Conservation (phyloP, 495 filamentous ascomycete genomes). For the Talaromyces ruber region DNA sequence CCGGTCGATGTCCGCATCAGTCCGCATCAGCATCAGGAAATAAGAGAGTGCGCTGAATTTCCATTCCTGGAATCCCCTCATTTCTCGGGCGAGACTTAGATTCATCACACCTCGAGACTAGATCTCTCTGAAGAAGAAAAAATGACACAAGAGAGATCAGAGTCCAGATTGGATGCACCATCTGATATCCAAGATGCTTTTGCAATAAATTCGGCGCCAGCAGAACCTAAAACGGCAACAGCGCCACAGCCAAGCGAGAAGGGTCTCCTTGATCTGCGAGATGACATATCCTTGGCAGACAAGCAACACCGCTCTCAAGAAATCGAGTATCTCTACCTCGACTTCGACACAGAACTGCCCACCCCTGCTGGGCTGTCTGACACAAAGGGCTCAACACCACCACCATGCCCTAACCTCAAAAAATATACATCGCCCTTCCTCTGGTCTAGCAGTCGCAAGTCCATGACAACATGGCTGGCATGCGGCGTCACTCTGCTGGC, state of each 20-base stretch:
- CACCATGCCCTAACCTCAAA: conserved; percentile 53
- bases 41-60: background rate
- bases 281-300: background rate
- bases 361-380: conserved; percentile 35
- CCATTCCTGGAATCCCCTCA: background rate
- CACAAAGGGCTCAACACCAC: conserved; percentile 29
- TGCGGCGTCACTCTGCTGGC: conserved; percentile 69
- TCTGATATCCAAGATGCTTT: background rate
- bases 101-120: background rate
- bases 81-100: background rate
- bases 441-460: conserved; percentile 65
- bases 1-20: background rate
- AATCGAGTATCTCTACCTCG: conserved; percentile 65
- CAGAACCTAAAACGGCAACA: background rate
- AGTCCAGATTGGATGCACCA: background rate
- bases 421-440: conserved; percentile 62
- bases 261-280: background rate
- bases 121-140: background rate
- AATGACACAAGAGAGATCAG: background rate
- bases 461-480: conserved; percentile 62
- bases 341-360: conserved; percentile 60
- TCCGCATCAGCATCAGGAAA: no score
- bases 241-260: background rate
- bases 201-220: background rate
- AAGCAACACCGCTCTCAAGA: conserved; percentile 9